phyloP scores from a whole-genome alignment of 108 stramenopile species.

The Discostella pseudostelligera region DNA sequence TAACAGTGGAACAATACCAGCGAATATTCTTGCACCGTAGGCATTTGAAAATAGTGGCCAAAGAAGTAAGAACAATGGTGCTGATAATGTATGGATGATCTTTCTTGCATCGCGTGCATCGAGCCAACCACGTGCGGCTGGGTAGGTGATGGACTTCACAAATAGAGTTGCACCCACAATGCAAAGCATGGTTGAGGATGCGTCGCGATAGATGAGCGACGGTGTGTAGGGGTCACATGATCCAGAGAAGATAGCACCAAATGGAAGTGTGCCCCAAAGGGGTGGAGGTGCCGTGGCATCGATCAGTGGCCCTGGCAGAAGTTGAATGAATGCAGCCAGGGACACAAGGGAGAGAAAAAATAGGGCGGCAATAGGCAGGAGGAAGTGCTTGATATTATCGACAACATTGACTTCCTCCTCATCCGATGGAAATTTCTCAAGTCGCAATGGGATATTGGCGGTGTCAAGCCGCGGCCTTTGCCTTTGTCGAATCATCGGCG shows the following conservation, averaged over 20 bases:
- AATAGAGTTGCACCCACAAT: conserved; percentile 50
- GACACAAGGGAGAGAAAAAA: conserved; percentile 22
- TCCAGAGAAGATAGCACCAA: conserved; percentile 28
- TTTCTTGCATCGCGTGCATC: conserved; percentile 67
- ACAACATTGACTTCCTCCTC: neutral
- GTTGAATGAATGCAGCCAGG: conserved; percentile 24
- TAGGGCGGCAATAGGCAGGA: conserved; percentile 18
- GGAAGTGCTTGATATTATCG: neutral
- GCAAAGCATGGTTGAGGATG: conserved; percentile 45
- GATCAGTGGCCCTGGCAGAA: conserved; percentile 33
- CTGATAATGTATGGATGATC: conserved; percentile 72
- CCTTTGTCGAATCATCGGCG: too few species aligned
- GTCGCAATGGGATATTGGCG: neutral
- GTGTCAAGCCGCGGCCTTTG: too few species aligned
- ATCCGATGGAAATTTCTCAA: neutral
- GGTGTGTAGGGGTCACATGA: conserved; percentile 37
- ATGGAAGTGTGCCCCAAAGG: conserved; percentile 22
- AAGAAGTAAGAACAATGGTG: conserved; percentile 65
- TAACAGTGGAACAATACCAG: conserved; percentile 54
- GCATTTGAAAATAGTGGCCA: conserved; percentile 78
- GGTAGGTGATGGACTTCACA: conserved; percentile 51
- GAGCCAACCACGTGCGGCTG: conserved; percentile 40
- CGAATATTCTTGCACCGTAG: conserved; percentile 65
- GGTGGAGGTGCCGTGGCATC: conserved; percentile 35
- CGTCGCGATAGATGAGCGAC: conserved; percentile 54